Evolutionary conservation across 495 filamentous ascomycete species (phyloP).

Genomic region (Neohortaea acidophila): DNA sequence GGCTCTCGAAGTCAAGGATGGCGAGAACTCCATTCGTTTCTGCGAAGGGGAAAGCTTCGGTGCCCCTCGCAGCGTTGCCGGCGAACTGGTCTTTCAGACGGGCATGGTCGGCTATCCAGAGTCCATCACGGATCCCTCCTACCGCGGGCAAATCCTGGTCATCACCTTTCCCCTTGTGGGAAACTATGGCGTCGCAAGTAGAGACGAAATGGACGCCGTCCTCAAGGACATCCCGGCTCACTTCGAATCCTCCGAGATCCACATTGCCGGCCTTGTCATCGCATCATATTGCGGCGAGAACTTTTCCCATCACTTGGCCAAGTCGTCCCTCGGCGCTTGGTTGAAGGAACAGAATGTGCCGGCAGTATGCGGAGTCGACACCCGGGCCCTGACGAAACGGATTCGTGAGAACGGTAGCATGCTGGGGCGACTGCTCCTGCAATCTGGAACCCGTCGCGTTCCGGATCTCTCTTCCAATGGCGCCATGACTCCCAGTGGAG

Average conservation of each 20-base stretch:
- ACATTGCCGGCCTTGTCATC: conserved; percentile 77
- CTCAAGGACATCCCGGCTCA: conserved; percentile 72
- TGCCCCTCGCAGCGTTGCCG: conserved; percentile 76
- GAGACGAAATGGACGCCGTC: conserved; percentile 64
- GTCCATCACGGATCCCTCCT: conserved; percentile 83
- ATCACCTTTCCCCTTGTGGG: conserved; percentile 82
- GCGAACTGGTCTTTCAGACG: conserved; percentile 97
- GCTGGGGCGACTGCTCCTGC: conserved; percentile 75
- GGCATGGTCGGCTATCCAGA: conserved; percentile 99
- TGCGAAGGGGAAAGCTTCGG: conserved; percentile 94
- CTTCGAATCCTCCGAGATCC: conserved; percentile 83
- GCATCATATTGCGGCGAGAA: conserved; percentile 86
- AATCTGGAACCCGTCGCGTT: conserved; percentile 28
- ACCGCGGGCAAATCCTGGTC: conserved; percentile 81
- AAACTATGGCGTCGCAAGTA: conserved; percentile 84
- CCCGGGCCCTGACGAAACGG: conserved; percentile 79
- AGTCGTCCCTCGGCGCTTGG: conserved; percentile 82
- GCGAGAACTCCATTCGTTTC: conserved; percentile 34
- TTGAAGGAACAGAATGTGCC: conserved; percentile 88
- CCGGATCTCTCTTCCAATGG: conserved; percentile 16
- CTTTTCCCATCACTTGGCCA: conserved; percentile 82
- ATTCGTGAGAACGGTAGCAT: conserved; percentile 91
- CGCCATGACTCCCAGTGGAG: conserved; percentile 12
- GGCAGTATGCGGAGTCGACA: conserved; percentile 94
- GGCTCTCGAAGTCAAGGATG: conserved; percentile 81